phyloP scores from a whole-genome alignment of 2,329 filamentous ascomycete genomes.

The Alternaria metachromatica region DNA sequence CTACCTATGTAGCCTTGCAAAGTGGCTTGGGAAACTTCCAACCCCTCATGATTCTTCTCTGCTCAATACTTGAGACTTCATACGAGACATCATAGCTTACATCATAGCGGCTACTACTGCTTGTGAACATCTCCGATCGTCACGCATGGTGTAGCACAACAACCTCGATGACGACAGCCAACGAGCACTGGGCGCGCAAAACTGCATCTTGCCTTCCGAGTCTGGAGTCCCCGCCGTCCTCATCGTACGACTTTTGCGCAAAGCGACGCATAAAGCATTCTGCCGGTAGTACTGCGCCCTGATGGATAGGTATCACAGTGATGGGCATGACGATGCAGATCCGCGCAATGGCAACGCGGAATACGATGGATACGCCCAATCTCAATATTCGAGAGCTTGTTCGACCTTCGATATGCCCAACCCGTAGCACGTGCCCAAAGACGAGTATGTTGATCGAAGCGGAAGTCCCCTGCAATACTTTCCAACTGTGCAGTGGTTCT shows the following conservation, averaged over 20 bases:
- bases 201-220: neutral
- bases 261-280: neutral
- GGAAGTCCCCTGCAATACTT: too few relatives aligned
- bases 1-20: too few relatives aligned
- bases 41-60: too few relatives aligned
- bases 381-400: too few relatives aligned
- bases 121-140: neutral
- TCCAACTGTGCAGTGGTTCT: too few relatives aligned
- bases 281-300: neutral
- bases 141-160: neutral
- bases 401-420: too few relatives aligned
- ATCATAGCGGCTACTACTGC: too few relatives aligned
- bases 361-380: neutral
- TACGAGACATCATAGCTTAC: too few relatives aligned
- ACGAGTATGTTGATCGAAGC: too few relatives aligned
- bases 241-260: neutral
- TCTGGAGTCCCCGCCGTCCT: neutral
- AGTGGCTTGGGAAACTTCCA: too few relatives aligned
- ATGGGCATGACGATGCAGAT: neutral
- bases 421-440: too few relatives aligned
- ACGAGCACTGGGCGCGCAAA: neutral
- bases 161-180: neutral
- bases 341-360: neutral
- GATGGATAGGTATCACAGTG: neutral
- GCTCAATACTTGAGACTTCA: too few relatives aligned